Base-by-base conservation (phyloP, 2,329 filamentous ascomycete species). In the Kalmusia sp. region DNA sequence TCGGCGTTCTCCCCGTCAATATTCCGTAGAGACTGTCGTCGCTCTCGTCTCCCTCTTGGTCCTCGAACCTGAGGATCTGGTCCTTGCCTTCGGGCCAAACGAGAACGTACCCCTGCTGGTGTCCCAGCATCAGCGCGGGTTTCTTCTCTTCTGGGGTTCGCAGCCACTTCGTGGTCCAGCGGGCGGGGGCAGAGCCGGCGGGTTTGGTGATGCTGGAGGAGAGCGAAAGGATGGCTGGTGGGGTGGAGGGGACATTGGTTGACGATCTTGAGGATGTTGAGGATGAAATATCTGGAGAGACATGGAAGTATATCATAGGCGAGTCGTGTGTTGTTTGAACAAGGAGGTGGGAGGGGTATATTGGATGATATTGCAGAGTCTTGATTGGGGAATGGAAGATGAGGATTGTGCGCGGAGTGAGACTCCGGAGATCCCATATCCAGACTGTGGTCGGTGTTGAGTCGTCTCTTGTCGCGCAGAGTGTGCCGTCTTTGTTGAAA, bases 11-110 rank as follows among this genome's bases (percentile, higher is more conserved):
- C 0, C 79, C 79, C 1, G 77, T 79, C 11, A 82, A 62, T 5
- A 81, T 76, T 21, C 81, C 77, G 44, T 77, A 78, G 21, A 82
- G 57, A 35, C 77, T 80, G 56, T 82, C 79, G 24, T 81, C 78
- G 47, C 73, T 77, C 4, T 70, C 71, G 5, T 77, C 73, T 25
- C 68, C 73, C 9, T 74, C 67, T 3, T 63, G 59, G 0, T 49
- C 61, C 7, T 69, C 65, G 51, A 72, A 71, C 3, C 62, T 57
- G 4, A 72, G 55, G 21, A 75, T 68, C 28, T 63, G 52, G 35
- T 75, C 68, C 53, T 68, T 70, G 14, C 77, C 79, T 14, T 76
- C 69, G 0, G 78, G 79, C 65, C 75, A 79, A 0, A 76, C 57
- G 11, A 80, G 55, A 0, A 74, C 48, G 51, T 76, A 77, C n/a